Conservation (phyloP, 176 grass and related monocot genomes). For the Ensete ventricosum region DNA sequence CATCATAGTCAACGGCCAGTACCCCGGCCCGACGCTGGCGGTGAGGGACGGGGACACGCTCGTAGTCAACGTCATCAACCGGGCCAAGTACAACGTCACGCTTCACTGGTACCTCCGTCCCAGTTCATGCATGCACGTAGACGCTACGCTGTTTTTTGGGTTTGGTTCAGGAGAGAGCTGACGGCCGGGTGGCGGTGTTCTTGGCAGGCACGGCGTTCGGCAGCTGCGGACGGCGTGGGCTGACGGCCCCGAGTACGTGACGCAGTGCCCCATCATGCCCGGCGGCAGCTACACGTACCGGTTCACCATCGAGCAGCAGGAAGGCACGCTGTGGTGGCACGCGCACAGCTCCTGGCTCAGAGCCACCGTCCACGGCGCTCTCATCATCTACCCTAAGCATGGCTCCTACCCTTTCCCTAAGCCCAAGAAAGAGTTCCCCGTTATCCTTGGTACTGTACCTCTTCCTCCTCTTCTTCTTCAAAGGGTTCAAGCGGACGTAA, state of each 20-base stretch:
- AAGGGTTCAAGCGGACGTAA: neutral
- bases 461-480: neutral
- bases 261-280: constrained; percentile 77
- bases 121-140: neutral
- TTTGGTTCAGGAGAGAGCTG: neutral
- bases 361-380: constrained; percentile 73
- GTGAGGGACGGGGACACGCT: constrained; percentile 64
- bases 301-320: constrained; percentile 57
- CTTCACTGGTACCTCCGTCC: constrained; percentile 52
- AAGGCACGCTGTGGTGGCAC: constrained; percentile 94
- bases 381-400: constrained; percentile 49
- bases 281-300: constrained; percentile 68
- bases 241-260: constrained; percentile 86
- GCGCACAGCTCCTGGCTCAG: constrained; percentile 86
- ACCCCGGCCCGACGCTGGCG: constrained; percentile 48
- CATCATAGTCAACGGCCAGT: constrained; percentile 52
- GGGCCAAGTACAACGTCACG: constrained; percentile 72
- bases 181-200: neutral
- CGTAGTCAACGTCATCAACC: constrained; percentile 68
- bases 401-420: constrained; percentile 13
- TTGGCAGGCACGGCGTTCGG: constrained; percentile 54
- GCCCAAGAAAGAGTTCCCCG: neutral
- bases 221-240: constrained; percentile 82
- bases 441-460: constrained; percentile 7
- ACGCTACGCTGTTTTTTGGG: neutral